Base-by-base conservation (phyloP, 768 basidiomycete genomes). In the Pleurotus citrinopileatus region DNA sequence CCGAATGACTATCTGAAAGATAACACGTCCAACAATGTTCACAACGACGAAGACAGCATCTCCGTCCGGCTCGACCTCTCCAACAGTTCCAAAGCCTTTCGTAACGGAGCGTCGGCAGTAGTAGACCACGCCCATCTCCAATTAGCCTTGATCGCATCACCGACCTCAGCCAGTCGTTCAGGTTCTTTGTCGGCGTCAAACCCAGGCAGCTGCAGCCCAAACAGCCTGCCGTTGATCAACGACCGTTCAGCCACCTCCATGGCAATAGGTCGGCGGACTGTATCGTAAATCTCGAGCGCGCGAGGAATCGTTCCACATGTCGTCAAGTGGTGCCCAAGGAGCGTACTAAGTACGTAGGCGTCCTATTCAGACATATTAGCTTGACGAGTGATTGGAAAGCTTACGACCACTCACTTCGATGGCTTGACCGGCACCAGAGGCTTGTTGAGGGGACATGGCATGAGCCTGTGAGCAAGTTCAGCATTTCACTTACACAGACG, bases 381-480 rank as follows among this genome's bases (percentile, higher is more conserved):
- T n/a, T 27, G 17, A 9, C 26, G 2, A 47, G 36, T 17, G 20
- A 10, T 34, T n/a, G 4, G 25, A 42, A 42, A 3, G 6, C 13
- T 3, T 36, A 22, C 34, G 34, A 13, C 19, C 38, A 38, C 70
- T 46, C 57, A 76, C 77, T 63, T 80, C 80, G n/a, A 80, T 71
- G 1, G 78, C 78, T 51, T 78, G 77, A 3, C 77, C 75, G 2
- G 77, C 80, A 2, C 79, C 79, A 0, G 76, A 71, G 1, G 74
- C 78, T 60, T 75, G 68, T 57, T 78, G 70, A 0, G 77, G 77
- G 3, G 71, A 65, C 70, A 77, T 77, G 0, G 72, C 76, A 61
- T 80, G 77, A 0, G 77, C 77, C 78, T 65, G 38, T n/a, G 36
- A 8, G 9, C 32, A 8, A 1, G 5, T 51, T 42, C 8, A 17